These are phyloP conservation scores for Globisporangium echinulatum DNA, from an alignment of 352 stramenopile species.

Conservation along the genomic window DNA sequence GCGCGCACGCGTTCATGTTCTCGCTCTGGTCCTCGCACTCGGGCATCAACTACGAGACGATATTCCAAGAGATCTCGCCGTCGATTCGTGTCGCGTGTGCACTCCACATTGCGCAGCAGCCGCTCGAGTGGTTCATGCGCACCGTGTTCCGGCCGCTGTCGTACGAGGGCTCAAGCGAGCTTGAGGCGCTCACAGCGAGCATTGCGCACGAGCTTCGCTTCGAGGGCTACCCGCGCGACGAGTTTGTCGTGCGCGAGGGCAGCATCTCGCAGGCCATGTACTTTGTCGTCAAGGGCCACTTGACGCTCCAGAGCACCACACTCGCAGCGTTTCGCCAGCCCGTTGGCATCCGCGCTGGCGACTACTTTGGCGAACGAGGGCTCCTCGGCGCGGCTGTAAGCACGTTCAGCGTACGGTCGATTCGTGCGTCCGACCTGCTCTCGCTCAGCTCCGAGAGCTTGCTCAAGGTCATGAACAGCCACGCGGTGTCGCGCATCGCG, in stretches of 20 bases:
- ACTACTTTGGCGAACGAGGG: constrained; percentile 58
- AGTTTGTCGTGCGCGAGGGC: constrained; percentile 51
- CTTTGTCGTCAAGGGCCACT: constrained; percentile 51
- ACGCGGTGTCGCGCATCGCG: constrained; percentile 1
- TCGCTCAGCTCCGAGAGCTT: constrained; percentile 11
- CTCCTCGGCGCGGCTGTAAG: constrained; percentile 44
- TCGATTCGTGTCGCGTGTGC: constrained; percentile 27
- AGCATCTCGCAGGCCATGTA: constrained; percentile 66
- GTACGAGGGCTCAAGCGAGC: constrained; percentile 2
- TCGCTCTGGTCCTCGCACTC: constrained; percentile 50
- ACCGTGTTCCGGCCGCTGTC: constrained; percentile 22
- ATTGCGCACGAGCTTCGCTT: constrained; percentile 48
- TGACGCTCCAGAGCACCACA: constrained; percentile 14
- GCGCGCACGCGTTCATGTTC: constrained; percentile 38
- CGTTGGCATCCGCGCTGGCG: constrained; percentile 13
- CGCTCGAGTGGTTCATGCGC: constrained; percentile 30
- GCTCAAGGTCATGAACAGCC: constrained; percentile 4
- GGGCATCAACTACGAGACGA: constrained; percentile 40
- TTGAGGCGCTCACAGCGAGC: constrained; percentile 24
- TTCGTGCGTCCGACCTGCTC: constrained; percentile 15
- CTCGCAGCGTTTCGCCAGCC: constrained; percentile 6
- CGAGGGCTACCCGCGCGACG: constrained; percentile 55
- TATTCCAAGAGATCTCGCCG: constrained; percentile 33
- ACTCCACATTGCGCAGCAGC: constrained; percentile 28
- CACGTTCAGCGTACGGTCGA: constrained; percentile 9